Evolutionary conservation across 306 rosid species (phyloP), one percentile per base, ranked within the genome.

Genomic region (Lupinus albus): DNA sequence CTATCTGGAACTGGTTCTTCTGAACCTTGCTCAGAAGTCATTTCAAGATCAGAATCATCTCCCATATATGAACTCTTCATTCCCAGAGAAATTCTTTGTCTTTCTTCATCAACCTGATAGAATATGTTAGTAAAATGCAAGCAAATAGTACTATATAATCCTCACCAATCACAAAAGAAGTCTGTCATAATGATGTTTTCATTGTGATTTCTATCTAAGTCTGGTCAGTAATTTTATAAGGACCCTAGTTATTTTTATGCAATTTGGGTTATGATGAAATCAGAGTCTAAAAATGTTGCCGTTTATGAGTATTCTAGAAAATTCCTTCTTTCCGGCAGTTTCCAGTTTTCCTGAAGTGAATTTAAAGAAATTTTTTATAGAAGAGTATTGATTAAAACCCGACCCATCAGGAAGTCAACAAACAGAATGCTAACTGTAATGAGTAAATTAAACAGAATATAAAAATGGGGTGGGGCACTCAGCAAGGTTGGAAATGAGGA

Each of bases 61-160:
- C 32, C 42, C 64, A 79, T 36, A 74, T 86, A 85, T n/a, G 87
- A 78, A 61, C 78, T 76, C 78, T 90, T 93, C 99, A 93, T 86
- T 81, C 99, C 99, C 33, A 93, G 85, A 74, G 99, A 86, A 69
- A 93, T 45, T 48, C 99, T 79, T 2, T 78, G 82, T 72, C 85
- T 88, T 61, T 83, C 86, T 75, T 77, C 79, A 80, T 90, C 95
- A 16, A 93, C 90, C 98, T 92, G 69, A 61, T 74, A 20, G 61
- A 3, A 56, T 11, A 79, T 41, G 61, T 71, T 14, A 36, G 21
- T 57, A 48, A 64, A 70, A 67, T 25, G 35, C 14, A 64, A 55
- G 61, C 28, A 67, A 42, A 65, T 21, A 67, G 61, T 28, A 61
- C 42, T 3, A 39, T n/a, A 79, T n/a, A 79, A 68, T 56, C 30